phyloP scores from a whole-genome alignment of 1,284 basidiomycete genomes.

The Vanrija sp. region DNA sequence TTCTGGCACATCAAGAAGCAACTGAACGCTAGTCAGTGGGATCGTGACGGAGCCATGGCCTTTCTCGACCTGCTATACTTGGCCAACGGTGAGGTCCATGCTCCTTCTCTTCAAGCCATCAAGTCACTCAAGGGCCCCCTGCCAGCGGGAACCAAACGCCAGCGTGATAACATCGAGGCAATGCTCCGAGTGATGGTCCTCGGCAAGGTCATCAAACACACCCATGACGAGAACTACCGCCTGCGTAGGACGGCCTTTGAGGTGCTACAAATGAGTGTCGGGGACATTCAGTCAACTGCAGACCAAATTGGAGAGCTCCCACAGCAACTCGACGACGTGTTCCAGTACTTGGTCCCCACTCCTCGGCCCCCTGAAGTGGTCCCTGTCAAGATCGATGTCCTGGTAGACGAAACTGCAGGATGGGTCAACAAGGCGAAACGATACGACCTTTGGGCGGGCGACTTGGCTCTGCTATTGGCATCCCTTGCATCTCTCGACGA shows the following conservation, averaged over 20 bases:
- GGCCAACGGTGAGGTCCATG: constrained; percentile 28
- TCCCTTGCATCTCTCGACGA: constrained; percentile 58
- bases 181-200: constrained; percentile 11
- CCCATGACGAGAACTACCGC: constrained; percentile 11
- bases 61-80: constrained; percentile 66
- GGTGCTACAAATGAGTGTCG: constrained; percentile 14
- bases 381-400: neutral
- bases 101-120: constrained; percentile 51
- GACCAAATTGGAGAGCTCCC: constrained; percentile 1
- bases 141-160: no score
- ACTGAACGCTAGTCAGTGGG: constrained; percentile 59
- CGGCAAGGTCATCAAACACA: constrained; percentile 12
- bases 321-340: constrained; percentile 1
- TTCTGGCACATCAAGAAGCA: constrained; percentile 79
- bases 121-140: neutral
- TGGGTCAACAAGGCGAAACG: constrained; percentile 20
- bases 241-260: constrained; percentile 18
- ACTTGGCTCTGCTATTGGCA: constrained; percentile 61
- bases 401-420: constrained; percentile 1
- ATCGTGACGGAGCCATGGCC: constrained; percentile 64
- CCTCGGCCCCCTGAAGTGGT: neutral
- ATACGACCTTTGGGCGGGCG: constrained; percentile 59
- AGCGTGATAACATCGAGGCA: no score
- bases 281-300: constrained; percentile 2
- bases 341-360: constrained; percentile 4